These are phyloP conservation scores for Camptophora hylomeconis DNA, from an alignment of 2,329 filamentous ascomycete genomes.

Conservation along the genomic window DNA sequence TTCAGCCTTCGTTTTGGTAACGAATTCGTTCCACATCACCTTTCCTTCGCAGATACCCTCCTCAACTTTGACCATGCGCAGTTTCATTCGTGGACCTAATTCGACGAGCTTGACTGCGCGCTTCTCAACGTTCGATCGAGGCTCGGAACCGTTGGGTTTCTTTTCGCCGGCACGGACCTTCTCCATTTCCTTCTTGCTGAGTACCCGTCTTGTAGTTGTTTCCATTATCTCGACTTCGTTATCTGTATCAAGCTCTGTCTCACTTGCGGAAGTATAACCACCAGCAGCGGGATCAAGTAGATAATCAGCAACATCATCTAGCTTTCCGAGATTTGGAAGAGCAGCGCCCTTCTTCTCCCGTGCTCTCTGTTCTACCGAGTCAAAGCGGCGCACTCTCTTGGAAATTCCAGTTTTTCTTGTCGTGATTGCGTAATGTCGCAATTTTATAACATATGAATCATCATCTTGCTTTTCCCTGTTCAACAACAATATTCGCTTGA, in stretches of 20 bases:
- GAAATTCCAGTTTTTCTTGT: conserved; percentile 77
- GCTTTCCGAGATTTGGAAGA: conserved; percentile 76
- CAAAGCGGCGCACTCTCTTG: conserved; percentile 67
- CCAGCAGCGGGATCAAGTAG: conserved; percentile 68
- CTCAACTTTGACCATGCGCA: conserved; percentile 89
- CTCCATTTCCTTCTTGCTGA: conserved; percentile 37
- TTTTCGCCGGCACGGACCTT: conserved; percentile 26
- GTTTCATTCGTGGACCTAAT: conserved; percentile 75
- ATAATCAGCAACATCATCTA: conserved; percentile 90
- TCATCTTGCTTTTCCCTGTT: conserved; percentile 59
- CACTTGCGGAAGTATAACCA: conserved; percentile 85
- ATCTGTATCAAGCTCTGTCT: conserved; percentile 86
- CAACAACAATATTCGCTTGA: conserved; percentile 76
- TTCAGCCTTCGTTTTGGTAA: conserved; percentile 71
- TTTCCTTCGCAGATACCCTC: conserved; percentile 83
- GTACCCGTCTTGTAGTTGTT: conserved; percentile 40
- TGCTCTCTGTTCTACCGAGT: conserved; percentile 70
- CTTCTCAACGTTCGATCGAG: conserved; percentile 51
- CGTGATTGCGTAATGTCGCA: conserved; percentile 90
- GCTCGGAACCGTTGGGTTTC: conserved; percentile 23
- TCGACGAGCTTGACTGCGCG: conserved; percentile 86
- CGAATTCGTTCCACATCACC: conserved; percentile 94
- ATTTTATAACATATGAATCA: conserved; percentile 67
- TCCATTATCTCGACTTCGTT: conserved; percentile 79
- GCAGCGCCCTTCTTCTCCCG: conserved; percentile 51